Base-by-base conservation (phyloP, 805 yeast genomes). In the Lipomyces anomalus region DNA sequence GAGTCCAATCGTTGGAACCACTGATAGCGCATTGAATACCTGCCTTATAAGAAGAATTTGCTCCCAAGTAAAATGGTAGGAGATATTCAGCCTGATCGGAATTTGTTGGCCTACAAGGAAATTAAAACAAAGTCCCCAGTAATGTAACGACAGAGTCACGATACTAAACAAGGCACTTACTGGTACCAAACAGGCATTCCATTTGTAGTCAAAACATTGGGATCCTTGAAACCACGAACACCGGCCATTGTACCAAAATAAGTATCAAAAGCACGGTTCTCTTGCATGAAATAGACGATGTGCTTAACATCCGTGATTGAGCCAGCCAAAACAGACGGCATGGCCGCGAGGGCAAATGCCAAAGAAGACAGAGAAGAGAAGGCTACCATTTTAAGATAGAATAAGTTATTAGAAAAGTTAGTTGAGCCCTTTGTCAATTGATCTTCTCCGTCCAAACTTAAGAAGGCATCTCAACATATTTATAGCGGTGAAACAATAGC, bases 231-330 rank as follows among this genome's bases (percentile, higher is more conserved):
- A 7, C 58, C 58, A 30, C 61, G 57, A 11, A 58, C 61, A 24
- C 61, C 61, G 29, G 61, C 53, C 57, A 58, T 50, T 3, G 61
- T 43, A 3, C 59, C 61, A 38, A 49, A 54, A 46, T 57, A 58
- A 30, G 53, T 58, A 43, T 58, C 58, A 42, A 57, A 58, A 24
- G 61, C 58, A 28, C 61, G 52, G 48, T 57, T 57, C 43, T 58
- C 61, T 34, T 58, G 61, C 61, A 58, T 58, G 43, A 56, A 52
- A 30, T 46, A 39, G 33, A 58, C 58, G 43, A 55, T 39, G 39
- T 53, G 54, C 40, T 49, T 49, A 35, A 49, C 39, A 28, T 46
- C 46, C 6, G 36, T 22, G 24, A 48, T n/a, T n/a, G n/a, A n/a
- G n/a, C n/a, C n/a, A n/a, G n/a, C n/a, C n/a, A n/a, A n/a, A n/a